Conservation (phyloP, 2,329 filamentous ascomycete species). For the Aureobasidium sp. region DNA sequence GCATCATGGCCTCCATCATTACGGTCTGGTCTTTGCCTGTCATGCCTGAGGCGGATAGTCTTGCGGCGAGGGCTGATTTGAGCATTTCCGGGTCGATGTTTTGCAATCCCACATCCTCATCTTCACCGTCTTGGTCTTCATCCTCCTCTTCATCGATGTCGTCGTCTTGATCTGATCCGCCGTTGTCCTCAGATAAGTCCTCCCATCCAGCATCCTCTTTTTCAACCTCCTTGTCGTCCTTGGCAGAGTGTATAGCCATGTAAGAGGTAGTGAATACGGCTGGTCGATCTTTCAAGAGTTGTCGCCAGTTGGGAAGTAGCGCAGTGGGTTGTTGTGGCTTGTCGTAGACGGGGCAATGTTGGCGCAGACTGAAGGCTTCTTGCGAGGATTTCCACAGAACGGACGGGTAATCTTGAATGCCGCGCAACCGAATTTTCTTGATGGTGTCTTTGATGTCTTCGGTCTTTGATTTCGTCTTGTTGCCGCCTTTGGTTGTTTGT, state of each 20-base stretch:
- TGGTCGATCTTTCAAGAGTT: slow-evolving; percentile 37
- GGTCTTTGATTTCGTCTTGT: slow-evolving; percentile 31
- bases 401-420: slow-evolving; percentile 14
- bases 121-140: slow-evolving; percentile 22
- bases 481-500: slow-evolving; percentile 27
- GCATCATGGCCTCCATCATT: slow-evolving; percentile 47
- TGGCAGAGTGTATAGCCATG: slow-evolving; percentile 13
- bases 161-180: slow-evolving; percentile 22
- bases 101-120: slow-evolving; percentile 25
- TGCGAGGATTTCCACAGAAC: slow-evolving; percentile 14
- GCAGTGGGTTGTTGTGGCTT: slow-evolving; percentile 37
- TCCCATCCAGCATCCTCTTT: slow-evolving; percentile 14
- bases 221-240: no score
- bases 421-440: slow-evolving; percentile 17
- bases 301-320: slow-evolving; percentile 51
- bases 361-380: slow-evolving; percentile 18
- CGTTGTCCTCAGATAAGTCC: slow-evolving; percentile 15
- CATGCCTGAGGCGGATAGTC: slow-evolving; percentile 34
- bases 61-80: slow-evolving; percentile 34
- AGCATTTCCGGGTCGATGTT: slow-evolving; percentile 44
- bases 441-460: slow-evolving; percentile 22
- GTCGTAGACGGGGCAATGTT: slow-evolving; percentile 20
- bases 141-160: slow-evolving; percentile 27
- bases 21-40: slow-evolving; percentile 46
- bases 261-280: slow-evolving; percentile 16